phyloP scores from a whole-genome alignment of 2,329 filamentous ascomycete species.

The Colletotrichum sp. region DNA sequence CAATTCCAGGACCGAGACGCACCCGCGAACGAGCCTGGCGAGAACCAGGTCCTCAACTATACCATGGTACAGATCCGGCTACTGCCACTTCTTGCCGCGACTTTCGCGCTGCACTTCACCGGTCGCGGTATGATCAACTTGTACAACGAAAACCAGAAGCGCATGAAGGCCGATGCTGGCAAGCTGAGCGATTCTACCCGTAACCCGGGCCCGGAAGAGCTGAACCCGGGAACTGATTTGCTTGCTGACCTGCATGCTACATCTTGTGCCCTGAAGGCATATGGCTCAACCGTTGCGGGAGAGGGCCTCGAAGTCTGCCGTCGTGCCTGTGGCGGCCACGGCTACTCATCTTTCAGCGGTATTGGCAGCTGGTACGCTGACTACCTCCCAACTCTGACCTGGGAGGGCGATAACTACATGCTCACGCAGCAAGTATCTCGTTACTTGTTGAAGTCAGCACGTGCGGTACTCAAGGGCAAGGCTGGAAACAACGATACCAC shows the following conservation, averaged over 20 bases:
- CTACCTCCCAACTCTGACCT: conserved; percentile 72
- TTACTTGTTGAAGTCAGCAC: conserved; percentile 77
- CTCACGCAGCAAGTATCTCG: conserved; percentile 79
- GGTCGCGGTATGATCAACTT: conserved; percentile 77
- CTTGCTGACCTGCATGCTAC: conserved; percentile 78
- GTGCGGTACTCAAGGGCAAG: conserved; percentile 69
- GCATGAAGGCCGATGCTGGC: conserved; percentile 55
- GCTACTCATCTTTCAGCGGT: conserved; percentile 77
- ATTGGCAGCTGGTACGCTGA: conserved; percentile 78
- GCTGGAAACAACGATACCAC: conserved; percentile 68
- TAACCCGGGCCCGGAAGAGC: conserved; percentile 70
- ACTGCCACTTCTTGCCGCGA: conserved; percentile 73
- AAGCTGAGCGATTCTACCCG: conserved; percentile 48
- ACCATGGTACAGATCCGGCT: conserved; percentile 80
- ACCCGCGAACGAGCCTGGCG: conserved; percentile 57
- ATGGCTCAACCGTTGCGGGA: conserved; percentile 72
- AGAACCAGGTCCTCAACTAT: conserved; percentile 80
- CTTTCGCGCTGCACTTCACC: conserved; percentile 81
- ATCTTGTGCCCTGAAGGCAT: conserved; percentile 76
- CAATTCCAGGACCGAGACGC: conserved; percentile 80
- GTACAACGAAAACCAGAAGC: conserved; percentile 74
- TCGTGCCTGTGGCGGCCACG: conserved; percentile 77
- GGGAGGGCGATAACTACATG: conserved; percentile 86
- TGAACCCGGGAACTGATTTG: conserved; percentile 64
- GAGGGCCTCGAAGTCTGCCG: conserved; percentile 78